Evolutionary conservation across 2,329 filamentous ascomycete genomes (phyloP), one percentile per base, ranked within the genome.

Genomic region (Trichoderma sp.): DNA sequence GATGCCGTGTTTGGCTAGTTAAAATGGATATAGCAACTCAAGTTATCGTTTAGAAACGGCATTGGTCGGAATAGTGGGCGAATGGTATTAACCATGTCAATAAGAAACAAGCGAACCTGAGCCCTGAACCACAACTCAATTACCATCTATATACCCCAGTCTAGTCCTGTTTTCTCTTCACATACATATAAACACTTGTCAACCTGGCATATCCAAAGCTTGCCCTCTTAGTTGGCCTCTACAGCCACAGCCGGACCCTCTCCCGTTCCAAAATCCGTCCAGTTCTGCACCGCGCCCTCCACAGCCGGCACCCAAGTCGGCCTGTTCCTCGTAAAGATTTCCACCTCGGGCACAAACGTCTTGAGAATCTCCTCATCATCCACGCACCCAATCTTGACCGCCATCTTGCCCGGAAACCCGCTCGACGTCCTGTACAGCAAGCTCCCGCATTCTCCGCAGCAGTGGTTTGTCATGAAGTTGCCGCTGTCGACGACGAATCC

Each of bases 351-450:
- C 66, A 69, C 66, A 60, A 69, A 69, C 29, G 50, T 41, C 50
- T 41, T 69, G 14, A 69, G 16, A 21, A 69, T 27, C 18, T 60
- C 53, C 2, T 38, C 66, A n/a, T 69, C 66, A 2, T 69, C 66
- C 11, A 69, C 53, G 16, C 66, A 69, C n/a, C 66, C 66, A 41
- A 69, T 60, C 53, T 69, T 69, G 53, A 69, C 53, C 6, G 66
- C 66, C 66, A 69, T 69, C 66, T 69, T 69, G 24, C 66, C 66
- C 14, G 66, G 66, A 5, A 27, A 69, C 16, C 66, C 66, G 14
- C 29, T 69, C 8, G 66, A 69, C 12, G 66, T 69, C 33, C 66
- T 69, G 31, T 69, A 69, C 66, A 69, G 18, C 50, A 69, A 27
- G 21, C 66, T 69, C 1, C 66, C 66, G 31, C 66, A 69, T 21